phyloP scores from a whole-genome alignment of 2,329 filamentous ascomycete genomes.

The Fusarium albosuccineum region DNA sequence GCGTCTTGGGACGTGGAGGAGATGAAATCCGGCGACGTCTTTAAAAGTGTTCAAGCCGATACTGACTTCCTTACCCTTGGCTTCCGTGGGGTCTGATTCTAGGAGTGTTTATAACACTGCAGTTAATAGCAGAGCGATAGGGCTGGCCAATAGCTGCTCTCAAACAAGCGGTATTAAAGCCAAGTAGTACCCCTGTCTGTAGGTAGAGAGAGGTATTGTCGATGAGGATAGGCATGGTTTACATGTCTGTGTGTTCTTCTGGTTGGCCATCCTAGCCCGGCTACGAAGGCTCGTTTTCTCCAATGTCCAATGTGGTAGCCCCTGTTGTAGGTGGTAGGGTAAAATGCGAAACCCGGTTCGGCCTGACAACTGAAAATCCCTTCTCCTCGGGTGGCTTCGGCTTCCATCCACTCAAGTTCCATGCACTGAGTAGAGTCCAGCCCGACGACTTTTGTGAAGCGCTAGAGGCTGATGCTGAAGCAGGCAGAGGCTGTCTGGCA shows the following conservation, averaged over 20 bases:
- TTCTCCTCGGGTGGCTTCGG: background rate
- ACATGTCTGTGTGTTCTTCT: background rate
- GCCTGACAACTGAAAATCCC: background rate
- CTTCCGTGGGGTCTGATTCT: background rate
- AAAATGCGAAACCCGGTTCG: background rate
- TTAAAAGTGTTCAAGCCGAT: background rate
- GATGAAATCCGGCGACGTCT: background rate
- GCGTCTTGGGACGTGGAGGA: conserved; percentile 1
- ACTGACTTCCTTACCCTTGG: background rate
- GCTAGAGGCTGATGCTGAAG: background rate
- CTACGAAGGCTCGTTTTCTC: background rate
- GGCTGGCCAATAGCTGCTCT: too few relatives aligned
- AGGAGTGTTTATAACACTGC: too few relatives aligned
- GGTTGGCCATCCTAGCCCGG: background rate
- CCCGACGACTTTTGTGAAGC: background rate
- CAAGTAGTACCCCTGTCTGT: too few relatives aligned
- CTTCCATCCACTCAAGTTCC: background rate
- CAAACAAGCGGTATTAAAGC: too few relatives aligned
- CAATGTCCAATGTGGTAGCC: background rate
- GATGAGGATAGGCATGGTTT: background rate
- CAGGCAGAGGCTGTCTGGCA: background rate
- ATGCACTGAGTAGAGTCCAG: background rate
- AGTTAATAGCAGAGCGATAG: too few relatives aligned
- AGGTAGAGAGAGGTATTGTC: background rate
- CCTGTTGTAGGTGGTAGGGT: background rate